These are phyloP conservation scores for Kwoniella newhampshirensis DNA, from an alignment of 768 basidiomycete species.

Conservation along the genomic window DNA sequence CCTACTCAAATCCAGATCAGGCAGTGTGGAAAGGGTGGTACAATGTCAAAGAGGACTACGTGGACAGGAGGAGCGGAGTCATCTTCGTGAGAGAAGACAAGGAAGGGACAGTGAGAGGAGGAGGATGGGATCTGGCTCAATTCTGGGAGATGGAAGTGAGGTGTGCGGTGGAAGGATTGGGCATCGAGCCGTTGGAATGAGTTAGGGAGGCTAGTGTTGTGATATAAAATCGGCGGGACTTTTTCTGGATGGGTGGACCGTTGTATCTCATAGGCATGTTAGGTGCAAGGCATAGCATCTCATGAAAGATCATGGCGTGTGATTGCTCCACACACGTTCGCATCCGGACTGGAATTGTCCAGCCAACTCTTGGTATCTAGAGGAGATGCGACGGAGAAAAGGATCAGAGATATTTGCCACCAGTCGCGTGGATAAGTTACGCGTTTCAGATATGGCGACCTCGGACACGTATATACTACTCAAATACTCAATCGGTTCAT, in stretches of 20 bases:
- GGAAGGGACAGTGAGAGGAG: constrained; percentile 41
- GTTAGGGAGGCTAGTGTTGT: background rate
- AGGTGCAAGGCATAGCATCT: too few species aligned
- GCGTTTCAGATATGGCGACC: too few species aligned
- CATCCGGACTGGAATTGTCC: too few species aligned
- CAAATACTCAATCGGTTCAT: too few species aligned
- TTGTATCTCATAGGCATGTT: too few species aligned
- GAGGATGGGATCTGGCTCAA: constrained; percentile 41
- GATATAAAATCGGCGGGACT: background rate
- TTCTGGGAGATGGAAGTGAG: constrained; percentile 49
- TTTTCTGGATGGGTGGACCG: too few species aligned
- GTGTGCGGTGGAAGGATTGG: constrained; percentile 40
- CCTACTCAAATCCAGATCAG: constrained; percentile 35
- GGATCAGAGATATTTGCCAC: constrained; percentile 2
- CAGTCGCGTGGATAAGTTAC: background rate
- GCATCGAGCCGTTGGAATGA: constrained; percentile 31
- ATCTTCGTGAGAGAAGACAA: constrained; percentile 35
- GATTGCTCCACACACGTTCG: too few species aligned
- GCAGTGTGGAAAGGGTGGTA: constrained; percentile 19
- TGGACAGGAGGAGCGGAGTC: constrained; percentile 37
- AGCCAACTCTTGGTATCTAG: too few species aligned
- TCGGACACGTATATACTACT: too few species aligned
- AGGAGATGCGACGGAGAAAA: background rate
- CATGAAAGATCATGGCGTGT: too few species aligned
- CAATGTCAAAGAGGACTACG: constrained; percentile 31